phyloP scores from a whole-genome alignment of 768 basidiomycete genomes.

The Mycena indigotica region DNA sequence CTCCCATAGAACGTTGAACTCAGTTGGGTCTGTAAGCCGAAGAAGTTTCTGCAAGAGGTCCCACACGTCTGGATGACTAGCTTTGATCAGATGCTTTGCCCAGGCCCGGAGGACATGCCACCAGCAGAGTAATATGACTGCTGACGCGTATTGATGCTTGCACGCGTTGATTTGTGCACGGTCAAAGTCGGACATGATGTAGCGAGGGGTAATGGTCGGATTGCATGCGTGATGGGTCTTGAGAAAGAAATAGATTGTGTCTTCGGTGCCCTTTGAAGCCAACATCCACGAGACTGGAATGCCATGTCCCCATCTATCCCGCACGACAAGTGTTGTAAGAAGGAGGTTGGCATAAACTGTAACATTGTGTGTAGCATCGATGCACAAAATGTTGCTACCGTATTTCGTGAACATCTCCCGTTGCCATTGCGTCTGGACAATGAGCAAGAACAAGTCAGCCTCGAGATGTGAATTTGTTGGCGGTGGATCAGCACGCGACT shows the following conservation, averaged over 20 bases:
- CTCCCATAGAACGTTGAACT: constrained; percentile 24
- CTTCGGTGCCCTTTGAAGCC: constrained; percentile 18
- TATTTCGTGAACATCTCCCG: not conserved
- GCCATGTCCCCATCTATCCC: constrained; percentile 8
- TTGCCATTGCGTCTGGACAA: not conserved
- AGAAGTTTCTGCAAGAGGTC: constrained; percentile 25
- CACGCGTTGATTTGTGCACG: too few species aligned
- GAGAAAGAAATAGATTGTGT: constrained; percentile 20
- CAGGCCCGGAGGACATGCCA: constrained; percentile 35
- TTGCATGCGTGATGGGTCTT: constrained; percentile 5
- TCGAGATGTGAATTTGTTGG: not conserved
- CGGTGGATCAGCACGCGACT: not conserved
- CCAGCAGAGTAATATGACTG: constrained; percentile 26
- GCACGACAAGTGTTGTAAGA: constrained; percentile 1
- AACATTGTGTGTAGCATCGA: constrained; percentile 6
- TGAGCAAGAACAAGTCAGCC: not conserved
- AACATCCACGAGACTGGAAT: constrained; percentile 24
- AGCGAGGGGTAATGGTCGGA: not conserved
- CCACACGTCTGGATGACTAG: constrained; percentile 22
- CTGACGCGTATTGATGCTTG: not conserved
- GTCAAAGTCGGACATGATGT: constrained; percentile 11
- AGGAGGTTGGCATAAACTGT: constrained; percentile 3
- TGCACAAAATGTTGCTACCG: not conserved
- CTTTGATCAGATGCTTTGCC: constrained; percentile 27
- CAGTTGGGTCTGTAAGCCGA: constrained; percentile 12